Conservation (phyloP, 2,329 filamentous ascomycete species). For the Orbilia blumenaviensis region DNA sequence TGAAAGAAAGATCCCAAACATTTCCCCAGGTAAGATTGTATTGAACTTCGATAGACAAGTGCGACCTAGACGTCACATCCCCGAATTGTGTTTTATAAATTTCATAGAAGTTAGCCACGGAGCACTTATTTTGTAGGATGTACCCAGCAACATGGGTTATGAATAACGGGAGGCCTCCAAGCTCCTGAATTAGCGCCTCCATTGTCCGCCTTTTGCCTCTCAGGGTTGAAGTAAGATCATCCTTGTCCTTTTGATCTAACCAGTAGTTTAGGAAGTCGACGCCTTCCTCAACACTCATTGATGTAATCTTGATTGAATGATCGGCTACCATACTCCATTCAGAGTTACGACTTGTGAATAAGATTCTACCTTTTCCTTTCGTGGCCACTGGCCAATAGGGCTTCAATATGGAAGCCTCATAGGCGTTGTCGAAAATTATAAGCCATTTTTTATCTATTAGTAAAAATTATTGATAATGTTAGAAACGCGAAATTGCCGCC, state of each 20-base stretch:
- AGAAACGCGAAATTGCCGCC: too few species aligned
- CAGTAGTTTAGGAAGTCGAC: neutral
- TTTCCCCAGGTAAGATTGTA: neutral
- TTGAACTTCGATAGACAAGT: neutral
- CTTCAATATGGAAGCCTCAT: neutral
- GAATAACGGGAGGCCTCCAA: neutral
- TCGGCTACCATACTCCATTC: too few species aligned
- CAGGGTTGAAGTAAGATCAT: neutral
- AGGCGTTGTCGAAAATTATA: slow-evolving; percentile 4
- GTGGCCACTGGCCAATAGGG: neutral
- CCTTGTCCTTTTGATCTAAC: neutral
- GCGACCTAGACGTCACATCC: neutral
- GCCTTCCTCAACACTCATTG: neutral
- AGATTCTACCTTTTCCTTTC: too few species aligned
- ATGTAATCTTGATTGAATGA: neutral
- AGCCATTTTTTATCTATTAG: slow-evolving; percentile 12
- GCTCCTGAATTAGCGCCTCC: neutral
- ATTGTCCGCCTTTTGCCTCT: neutral
- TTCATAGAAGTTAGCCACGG: neutral
- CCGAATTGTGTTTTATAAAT: too few species aligned
- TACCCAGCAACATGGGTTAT: neutral
- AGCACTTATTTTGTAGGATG: neutral
- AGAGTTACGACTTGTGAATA: too few species aligned
- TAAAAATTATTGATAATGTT: neutral
- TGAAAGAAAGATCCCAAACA: slow-evolving; percentile 7